Percentiles rank a stretch among this genome's conserved stretches.
Conservation (phyloP, 495 filamentous ascomycete genomes). For the Penicillium dipodomyicola region DNA sequence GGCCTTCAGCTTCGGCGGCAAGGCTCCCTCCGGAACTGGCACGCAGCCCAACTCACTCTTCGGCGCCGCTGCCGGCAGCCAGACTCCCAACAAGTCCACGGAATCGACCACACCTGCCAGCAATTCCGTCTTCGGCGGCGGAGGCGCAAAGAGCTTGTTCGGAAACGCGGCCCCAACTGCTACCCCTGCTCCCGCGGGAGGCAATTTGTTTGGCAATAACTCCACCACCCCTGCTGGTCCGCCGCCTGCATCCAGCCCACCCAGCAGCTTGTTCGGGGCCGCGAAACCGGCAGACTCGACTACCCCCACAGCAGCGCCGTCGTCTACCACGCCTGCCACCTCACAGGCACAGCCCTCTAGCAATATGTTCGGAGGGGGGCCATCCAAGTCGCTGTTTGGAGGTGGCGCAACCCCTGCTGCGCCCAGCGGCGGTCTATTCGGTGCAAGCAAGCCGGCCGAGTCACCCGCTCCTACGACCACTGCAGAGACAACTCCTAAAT, state of each 20-base stretch:
- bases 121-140: constrained; percentile 51
- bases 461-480: constrained; percentile 37
- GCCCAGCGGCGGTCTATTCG: constrained; percentile 40
- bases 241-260: constrained; percentile 48
- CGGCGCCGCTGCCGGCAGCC: constrained; percentile 20
- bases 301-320: constrained; percentile 23
- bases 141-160: constrained; percentile 36
- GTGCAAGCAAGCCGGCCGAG: constrained; percentile 42
- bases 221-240: constrained; percentile 66
- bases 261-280: constrained; percentile 32
- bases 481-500: constrained; percentile 24
- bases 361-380: constrained; percentile 35
- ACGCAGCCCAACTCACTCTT: constrained; percentile 32
- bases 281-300: constrained; percentile 25
- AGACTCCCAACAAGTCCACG: constrained; percentile 42
- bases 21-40: constrained; percentile 25
- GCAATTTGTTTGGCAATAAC: constrained; percentile 43
- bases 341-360: constrained; percentile 32
- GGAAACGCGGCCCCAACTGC: constrained; percentile 32
- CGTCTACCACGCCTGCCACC: constrained; percentile 31
- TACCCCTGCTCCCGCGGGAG: constrained; percentile 41
- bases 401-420: constrained; percentile 26
- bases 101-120: constrained; percentile 36
- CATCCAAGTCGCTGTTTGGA: constrained; percentile 35
- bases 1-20: constrained; percentile 44